Evolutionary conservation across 2,329 filamentous ascomycete genomes (phyloP).

Genomic region (Diplodia intermedia): DNA sequence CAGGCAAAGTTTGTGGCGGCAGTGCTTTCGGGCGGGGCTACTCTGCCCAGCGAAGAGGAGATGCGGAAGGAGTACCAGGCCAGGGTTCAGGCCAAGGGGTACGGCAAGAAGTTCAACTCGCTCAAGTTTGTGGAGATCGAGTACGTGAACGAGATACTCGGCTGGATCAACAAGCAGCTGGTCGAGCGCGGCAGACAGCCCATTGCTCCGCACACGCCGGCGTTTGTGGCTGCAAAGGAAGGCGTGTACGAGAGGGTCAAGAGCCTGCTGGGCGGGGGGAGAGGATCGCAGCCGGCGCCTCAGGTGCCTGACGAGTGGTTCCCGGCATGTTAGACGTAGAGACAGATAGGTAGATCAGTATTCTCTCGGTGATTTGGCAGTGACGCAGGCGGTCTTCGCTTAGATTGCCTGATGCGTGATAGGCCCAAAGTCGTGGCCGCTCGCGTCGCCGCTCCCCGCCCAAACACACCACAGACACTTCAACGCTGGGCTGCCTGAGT

Average conservation of each 20-base stretch:
- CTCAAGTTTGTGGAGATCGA: constrained; percentile 49
- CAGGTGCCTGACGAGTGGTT: constrained; percentile 40
- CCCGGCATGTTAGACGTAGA: constrained; percentile 5
- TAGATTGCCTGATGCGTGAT: constrained; percentile 16
- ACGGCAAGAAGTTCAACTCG: constrained; percentile 55
- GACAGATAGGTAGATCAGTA: neutral
- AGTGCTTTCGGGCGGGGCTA: constrained; percentile 60
- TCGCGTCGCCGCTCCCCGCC: too few relatives aligned
- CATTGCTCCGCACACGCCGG: constrained; percentile 46
- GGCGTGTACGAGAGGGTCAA: constrained; percentile 45
- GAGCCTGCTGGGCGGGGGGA: constrained; percentile 38
- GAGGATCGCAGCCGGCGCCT: constrained; percentile 23
- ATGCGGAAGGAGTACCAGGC: constrained; percentile 54
- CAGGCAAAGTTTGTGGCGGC: constrained; percentile 68
- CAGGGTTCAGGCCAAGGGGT: constrained; percentile 48
- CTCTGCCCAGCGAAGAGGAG: constrained; percentile 53
- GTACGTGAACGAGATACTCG: constrained; percentile 51
- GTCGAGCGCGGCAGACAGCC: constrained; percentile 34
- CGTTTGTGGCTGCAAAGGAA: constrained; percentile 47
- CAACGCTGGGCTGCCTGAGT: neutral
- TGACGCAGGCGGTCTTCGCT: neutral
- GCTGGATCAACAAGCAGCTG: constrained; percentile 48
- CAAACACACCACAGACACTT: neutral
- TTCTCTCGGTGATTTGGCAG: neutral
- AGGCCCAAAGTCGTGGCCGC: constrained; percentile 16